phyloP scores from a whole-genome alignment of 768 basidiomycete species.

The Termitomyces sp. region DNA sequence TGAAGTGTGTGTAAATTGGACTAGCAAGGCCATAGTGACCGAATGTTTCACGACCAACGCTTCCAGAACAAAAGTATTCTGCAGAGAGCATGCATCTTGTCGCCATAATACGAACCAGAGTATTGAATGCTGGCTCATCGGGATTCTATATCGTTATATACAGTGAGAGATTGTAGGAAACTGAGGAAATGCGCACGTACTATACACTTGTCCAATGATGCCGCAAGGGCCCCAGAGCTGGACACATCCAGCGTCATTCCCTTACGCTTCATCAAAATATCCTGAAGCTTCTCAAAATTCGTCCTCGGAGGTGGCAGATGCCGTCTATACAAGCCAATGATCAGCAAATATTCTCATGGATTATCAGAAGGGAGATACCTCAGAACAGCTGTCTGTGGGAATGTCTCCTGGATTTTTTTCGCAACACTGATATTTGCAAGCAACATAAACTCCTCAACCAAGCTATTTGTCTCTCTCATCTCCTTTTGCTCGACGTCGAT shows the following conservation, averaged over 20 bases:
- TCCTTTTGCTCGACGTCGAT: slow-evolving; percentile 98
- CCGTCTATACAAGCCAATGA: slow-evolving; percentile 41
- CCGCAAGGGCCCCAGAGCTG: slow-evolving; percentile 83
- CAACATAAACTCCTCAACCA: slow-evolving; percentile 99
- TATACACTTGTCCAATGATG: slow-evolving; percentile 81
- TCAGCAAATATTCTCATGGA: background rate
- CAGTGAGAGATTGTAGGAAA: background rate
- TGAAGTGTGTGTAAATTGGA: slow-evolving; percentile 97
- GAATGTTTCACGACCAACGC: slow-evolving; percentile 87
- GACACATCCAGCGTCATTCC: slow-evolving; percentile 84
- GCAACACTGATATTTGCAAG: slow-evolving; percentile 96
- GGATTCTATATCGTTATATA: slow-evolving; percentile 51
- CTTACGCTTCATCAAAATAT: slow-evolving; percentile 82
- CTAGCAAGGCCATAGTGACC: slow-evolving; percentile 97
- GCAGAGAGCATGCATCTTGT: slow-evolving; percentile 98
- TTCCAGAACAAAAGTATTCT: slow-evolving; percentile 97
- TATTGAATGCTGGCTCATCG: slow-evolving; percentile 87
- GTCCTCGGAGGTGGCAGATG: slow-evolving; percentile 87
- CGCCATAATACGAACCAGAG: slow-evolving; percentile 97
- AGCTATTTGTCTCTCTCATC: slow-evolving; percentile 85
- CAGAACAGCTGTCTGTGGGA: slow-evolving; percentile 93
- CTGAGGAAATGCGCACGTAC: slow-evolving; percentile 41
- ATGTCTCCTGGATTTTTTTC: slow-evolving; percentile 84
- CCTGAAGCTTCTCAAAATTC: slow-evolving; percentile 95
- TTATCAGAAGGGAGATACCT: slow-evolving; percentile 37